phyloP scores from a whole-genome alignment of 2,329 filamentous ascomycete species.

The Fusarium newnesense region DNA sequence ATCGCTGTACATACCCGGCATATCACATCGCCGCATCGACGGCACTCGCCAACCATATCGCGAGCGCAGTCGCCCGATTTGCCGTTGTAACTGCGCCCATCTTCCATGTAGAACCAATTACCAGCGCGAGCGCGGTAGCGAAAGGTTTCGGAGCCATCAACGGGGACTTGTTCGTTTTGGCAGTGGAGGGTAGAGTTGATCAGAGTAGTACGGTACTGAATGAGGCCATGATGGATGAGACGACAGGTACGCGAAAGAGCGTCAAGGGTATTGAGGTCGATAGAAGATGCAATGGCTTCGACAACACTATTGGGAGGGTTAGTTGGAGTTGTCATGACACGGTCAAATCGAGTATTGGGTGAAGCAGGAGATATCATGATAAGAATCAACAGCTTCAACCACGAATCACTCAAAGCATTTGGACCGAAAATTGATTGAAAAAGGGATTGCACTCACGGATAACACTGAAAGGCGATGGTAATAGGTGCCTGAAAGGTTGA shows the following conservation, averaged over 20 bases:
- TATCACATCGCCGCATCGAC: constrained; percentile 78
- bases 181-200: constrained; percentile 82
- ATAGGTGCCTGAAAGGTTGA: constrained; percentile 40
- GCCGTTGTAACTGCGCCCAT: constrained; percentile 65
- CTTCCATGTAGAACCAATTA: constrained; percentile 70
- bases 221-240: constrained; percentile 78
- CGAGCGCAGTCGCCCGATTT: constrained; percentile 84
- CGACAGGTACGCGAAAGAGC: constrained; percentile 85
- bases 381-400: background rate
- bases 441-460: constrained; percentile 39
- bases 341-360: background rate
- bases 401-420: constrained; percentile 10
- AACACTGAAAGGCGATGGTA: constrained; percentile 43
- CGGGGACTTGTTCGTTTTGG: constrained; percentile 71
- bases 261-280: constrained; percentile 90
- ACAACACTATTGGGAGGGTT: constrained; percentile 70
- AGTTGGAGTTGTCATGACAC: constrained; percentile 30
- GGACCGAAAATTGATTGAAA: background rate
- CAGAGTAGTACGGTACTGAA: constrained; percentile 81
- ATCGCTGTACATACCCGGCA: constrained; percentile 74
- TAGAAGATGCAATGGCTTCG: constrained; percentile 75
- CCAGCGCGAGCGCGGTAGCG: constrained; percentile 66
- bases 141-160: constrained; percentile 66
- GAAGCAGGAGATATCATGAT: constrained; percentile 28
- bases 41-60: constrained; percentile 87